phyloP scores from a whole-genome alignment of 1,284 basidiomycete genomes.

The Heterobasidion annosum region DNA sequence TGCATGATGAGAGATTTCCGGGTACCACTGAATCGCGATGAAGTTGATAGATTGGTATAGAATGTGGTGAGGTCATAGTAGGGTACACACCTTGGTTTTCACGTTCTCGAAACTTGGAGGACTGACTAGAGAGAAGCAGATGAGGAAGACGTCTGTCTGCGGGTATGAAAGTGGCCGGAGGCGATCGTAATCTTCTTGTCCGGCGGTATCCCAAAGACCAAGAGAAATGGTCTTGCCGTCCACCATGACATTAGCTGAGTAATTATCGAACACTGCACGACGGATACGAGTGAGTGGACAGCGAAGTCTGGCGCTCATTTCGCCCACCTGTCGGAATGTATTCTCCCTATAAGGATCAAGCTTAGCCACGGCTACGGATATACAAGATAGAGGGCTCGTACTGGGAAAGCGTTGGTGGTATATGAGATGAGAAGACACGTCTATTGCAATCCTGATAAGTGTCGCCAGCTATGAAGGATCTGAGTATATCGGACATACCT shows the following conservation, averaged over 20 bases:
- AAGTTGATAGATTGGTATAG: background rate
- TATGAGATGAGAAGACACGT: slow-evolving; percentile 96
- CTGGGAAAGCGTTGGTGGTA: slow-evolving; percentile 93
- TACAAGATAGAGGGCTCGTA: slow-evolving; percentile 35
- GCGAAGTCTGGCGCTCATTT: too few species aligned
- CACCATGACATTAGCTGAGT: slow-evolving; percentile 94
- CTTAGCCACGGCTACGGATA: slow-evolving; percentile 14
- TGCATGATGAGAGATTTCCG: slow-evolving; percentile 95
- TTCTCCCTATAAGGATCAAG: slow-evolving; percentile 60
- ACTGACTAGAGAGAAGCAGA: slow-evolving; percentile 97
- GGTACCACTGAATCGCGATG: slow-evolving; percentile 69
- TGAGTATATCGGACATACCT: slow-evolving; percentile 47
- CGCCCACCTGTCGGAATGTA: slow-evolving; percentile 87
- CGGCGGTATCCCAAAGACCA: slow-evolving; percentile 98
- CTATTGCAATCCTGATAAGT: slow-evolving; percentile 30
- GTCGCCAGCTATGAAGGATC: background rate
- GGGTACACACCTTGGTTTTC: slow-evolving; percentile 73
- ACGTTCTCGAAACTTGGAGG: slow-evolving; percentile 99
- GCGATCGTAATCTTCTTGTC: slow-evolving; percentile 98
- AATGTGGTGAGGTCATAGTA: background rate
- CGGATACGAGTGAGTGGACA: background rate
- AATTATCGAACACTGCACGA: slow-evolving; percentile 83
- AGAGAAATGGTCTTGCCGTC: slow-evolving; percentile 98
- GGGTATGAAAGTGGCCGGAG: slow-evolving; percentile 97
- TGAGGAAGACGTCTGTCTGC: slow-evolving; percentile 98